phyloP scores from a whole-genome alignment of 495 filamentous ascomycete genomes.

The Penicillium psychrofluorescens region DNA sequence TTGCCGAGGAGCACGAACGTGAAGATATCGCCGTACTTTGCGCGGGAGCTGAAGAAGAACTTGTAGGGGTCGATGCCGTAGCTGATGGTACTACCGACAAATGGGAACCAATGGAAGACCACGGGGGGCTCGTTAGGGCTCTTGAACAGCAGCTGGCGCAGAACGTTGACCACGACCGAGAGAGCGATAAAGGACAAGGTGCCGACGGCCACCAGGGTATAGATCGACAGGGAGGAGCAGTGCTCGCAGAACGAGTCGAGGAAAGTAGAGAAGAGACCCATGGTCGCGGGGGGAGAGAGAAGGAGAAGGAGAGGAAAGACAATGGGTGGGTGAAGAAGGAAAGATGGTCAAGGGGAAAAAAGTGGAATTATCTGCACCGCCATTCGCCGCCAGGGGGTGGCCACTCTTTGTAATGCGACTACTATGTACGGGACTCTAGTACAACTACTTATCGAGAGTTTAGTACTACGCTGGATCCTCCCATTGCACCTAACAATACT shows the following conservation, averaged over 20 bases:
- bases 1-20: slow-evolving; percentile 58
- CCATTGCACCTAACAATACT: too few species aligned
- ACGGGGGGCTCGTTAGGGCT: slow-evolving; percentile 55
- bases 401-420: too few species aligned
- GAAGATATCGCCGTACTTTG: slow-evolving; percentile 62
- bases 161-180: slow-evolving; percentile 51
- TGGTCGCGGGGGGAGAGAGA: slow-evolving; percentile 6
- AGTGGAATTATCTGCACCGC: slow-evolving; percentile 13
- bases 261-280: slow-evolving; percentile 33
- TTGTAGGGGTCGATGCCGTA: slow-evolving; percentile 60
- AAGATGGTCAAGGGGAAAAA: slow-evolving; percentile 3
- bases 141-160: slow-evolving; percentile 63
- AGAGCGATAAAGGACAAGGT: slow-evolving; percentile 25
- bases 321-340: slow-evolving; percentile 3
- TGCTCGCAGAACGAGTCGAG: slow-evolving; percentile 31
- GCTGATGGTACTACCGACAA: slow-evolving; percentile 55
- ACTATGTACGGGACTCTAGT: too few species aligned
- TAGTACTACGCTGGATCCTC: too few species aligned
- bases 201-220: slow-evolving; percentile 19
- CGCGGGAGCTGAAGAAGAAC: slow-evolving; percentile 50
- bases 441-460: too few species aligned
- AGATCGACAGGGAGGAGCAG: slow-evolving; percentile 31
- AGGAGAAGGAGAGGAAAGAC: background rate
- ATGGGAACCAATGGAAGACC: slow-evolving; percentile 60
- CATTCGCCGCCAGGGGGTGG: slow-evolving; percentile 13